These are phyloP conservation scores for Ophioceras dolichostomum DNA, from an alignment of 2,329 filamentous ascomycete genomes.

Conservation along the genomic window DNA sequence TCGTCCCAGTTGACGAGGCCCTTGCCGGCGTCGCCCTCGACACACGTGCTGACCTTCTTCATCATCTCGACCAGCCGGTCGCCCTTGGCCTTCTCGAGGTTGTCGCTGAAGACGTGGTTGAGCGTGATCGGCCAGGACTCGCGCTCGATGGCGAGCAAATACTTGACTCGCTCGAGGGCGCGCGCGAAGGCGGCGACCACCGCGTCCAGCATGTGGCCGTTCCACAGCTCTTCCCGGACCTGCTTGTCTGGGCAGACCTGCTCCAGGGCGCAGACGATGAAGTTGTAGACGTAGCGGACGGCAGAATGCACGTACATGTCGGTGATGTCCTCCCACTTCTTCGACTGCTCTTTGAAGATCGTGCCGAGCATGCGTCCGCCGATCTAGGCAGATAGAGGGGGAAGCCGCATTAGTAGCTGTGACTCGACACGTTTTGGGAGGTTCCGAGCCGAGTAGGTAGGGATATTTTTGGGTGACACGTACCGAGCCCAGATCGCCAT, in stretches of 20 bases:
- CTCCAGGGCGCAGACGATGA: slow-evolving; percentile 29
- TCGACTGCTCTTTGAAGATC: slow-evolving; percentile 38
- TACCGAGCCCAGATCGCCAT: slow-evolving; percentile 41
- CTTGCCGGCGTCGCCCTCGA: background rate
- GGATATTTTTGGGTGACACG: slow-evolving; percentile 21
- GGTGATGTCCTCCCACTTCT: slow-evolving; percentile 36
- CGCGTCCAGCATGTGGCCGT: slow-evolving; percentile 28
- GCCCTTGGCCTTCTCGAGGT: slow-evolving; percentile 14
- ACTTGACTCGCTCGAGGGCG: slow-evolving; percentile 33
- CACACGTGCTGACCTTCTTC: slow-evolving; percentile 1
- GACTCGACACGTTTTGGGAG: too few species aligned
- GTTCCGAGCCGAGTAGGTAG: too few species aligned
- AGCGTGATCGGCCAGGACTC: slow-evolving; percentile 30
- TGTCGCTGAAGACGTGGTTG: slow-evolving; percentile 38
- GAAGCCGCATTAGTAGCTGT: too few species aligned
- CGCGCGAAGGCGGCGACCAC: slow-evolving; percentile 29
- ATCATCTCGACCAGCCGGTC: slow-evolving; percentile 10
- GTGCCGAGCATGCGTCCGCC: slow-evolving; percentile 22
- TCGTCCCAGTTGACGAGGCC: slow-evolving; percentile 4
- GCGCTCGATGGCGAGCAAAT: slow-evolving; percentile 39
- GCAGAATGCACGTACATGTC: slow-evolving; percentile 26
- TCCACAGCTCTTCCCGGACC: slow-evolving; percentile 25
- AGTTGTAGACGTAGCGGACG: slow-evolving; percentile 29
- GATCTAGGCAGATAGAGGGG: too few species aligned
- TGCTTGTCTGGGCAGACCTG: slow-evolving; percentile 27